A percentile compares a stretch with the other conserved stretches of the same genome.
phyloP scores from a whole-genome alignment of 2,329 filamentous ascomycete species.

The Colletotrichum simmondsii region DNA sequence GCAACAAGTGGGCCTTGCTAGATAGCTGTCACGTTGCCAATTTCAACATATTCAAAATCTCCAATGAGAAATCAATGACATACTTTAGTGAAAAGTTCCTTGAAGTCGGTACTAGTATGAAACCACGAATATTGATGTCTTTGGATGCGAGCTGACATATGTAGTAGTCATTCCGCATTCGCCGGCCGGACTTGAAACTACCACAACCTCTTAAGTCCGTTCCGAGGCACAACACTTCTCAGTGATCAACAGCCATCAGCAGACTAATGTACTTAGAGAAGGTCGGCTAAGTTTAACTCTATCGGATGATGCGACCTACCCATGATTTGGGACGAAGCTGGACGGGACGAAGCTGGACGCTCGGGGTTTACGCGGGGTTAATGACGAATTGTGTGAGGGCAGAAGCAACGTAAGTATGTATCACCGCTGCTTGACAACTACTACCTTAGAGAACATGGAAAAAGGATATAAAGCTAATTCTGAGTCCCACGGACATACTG shows the following conservation, averaged over 20 bases:
- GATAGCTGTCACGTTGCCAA: not conserved
- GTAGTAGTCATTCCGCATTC: not conserved
- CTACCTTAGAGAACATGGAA: not conserved
- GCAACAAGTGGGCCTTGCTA: not conserved
- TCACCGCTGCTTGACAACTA: not conserved
- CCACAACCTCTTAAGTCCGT: not conserved
- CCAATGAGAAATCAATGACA: rapidly evolving
- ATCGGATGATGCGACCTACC: not conserved
- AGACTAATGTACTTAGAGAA: not conserved
- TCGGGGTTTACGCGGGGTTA: not conserved
- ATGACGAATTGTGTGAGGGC: not conserved
- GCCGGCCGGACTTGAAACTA: not conserved
- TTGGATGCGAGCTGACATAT: no score
- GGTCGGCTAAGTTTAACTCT: not conserved
- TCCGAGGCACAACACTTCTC: not conserved
- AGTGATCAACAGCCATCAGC: not conserved
- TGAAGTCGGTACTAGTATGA: not conserved
- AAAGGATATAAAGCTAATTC: not conserved
- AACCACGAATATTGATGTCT: not conserved
- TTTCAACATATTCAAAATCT: not conserved
- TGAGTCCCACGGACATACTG: not conserved
- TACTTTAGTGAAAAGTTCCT: not conserved
- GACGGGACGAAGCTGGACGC: not conserved
- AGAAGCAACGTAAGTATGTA: not conserved
- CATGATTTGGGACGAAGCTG: not conserved